phyloP scores from a whole-genome alignment of 805 yeast genomes.

The Ogataea polymorpha region DNA sequence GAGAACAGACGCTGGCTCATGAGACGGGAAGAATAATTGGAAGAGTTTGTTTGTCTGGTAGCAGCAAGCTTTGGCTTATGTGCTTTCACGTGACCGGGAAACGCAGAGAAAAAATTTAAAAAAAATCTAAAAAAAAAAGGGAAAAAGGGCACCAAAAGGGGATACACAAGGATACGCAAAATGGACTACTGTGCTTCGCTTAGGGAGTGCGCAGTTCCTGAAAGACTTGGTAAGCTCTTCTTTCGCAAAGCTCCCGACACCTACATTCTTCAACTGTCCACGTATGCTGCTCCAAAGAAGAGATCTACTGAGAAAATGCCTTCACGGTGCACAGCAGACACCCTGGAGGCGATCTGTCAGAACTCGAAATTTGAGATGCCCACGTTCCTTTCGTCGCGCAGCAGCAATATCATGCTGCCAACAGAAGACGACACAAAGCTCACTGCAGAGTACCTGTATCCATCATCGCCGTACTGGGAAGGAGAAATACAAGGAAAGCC shows the following conservation, averaged over 20 bases:
- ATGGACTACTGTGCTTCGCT: constrained; percentile 14
- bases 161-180: neutral
- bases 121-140: neutral
- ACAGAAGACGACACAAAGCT: constrained; percentile 6
- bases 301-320: no score
- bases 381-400: constrained; percentile 9
- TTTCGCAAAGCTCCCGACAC: neutral
- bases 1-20: neutral
- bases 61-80: constrained; percentile 6
- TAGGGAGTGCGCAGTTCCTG: constrained; percentile 8
- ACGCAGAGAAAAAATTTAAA: neutral
- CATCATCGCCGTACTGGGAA: constrained; percentile 7
- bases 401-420: constrained; percentile 6
- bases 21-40: neutral
- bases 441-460: constrained; percentile 7
- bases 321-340: constrained; percentile 6
- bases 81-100: constrained; percentile 19
- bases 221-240: constrained; percentile 6
- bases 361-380: constrained; percentile 13
- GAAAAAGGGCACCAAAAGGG: neutral
- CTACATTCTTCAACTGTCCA: neutral
- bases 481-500: neutral
- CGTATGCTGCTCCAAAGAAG: neutral
- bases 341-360: constrained; percentile 9
- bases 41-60: constrained; percentile 5